Evolutionary conservation across 352 stramenopile species (phyloP), one percentile per base, ranked within the genome.

Genomic region (Phytophthora pini): DNA sequence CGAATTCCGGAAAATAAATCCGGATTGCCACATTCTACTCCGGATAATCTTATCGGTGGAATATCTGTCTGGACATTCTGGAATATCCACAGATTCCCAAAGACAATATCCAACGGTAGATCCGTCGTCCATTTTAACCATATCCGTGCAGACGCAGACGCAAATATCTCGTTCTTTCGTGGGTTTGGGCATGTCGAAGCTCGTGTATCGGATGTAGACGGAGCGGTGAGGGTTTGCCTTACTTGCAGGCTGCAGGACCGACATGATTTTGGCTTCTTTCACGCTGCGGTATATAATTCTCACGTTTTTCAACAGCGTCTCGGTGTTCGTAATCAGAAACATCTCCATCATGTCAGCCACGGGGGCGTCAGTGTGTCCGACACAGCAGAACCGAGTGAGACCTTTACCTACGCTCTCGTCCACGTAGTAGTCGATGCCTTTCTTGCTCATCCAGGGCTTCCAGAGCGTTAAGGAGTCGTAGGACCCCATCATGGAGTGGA

Each of bases 71-170:
- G 69, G 65, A 57, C 63, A 80, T 20, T 77, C 72, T 0, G 65
- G 66, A 8, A 78, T 49, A 13, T 83, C 76, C 57, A 88, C 73
- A 2, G 79, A 88, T 17, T 84, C 73, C 67, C 74, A 86, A 2
- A 88, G 74, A 61, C 79, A 88, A 50, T 88, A 88, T 49, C 76
- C 79, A 8, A 86, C 65, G 1, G 74, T 86, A 15, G 77, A 79
- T n/a, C 69, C 56, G 44, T 73, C 65, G 17, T 54, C 29, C 29
- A 38, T 41, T 2, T 48, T 32, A 11, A 70, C 32, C 43, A 79
- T 17, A 27, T 81, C 64, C 26, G 73, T 81, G 43, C 68, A 66
- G 5, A 73, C 58, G 48, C 68, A 70, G 39, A 75, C 51, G 34
- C 71, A 74, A 55, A 81, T 58, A 38, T 81, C 73, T 34, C 64